Conservation (phyloP, 805 yeast genomes). For the Ascoidea asiatica region DNA sequence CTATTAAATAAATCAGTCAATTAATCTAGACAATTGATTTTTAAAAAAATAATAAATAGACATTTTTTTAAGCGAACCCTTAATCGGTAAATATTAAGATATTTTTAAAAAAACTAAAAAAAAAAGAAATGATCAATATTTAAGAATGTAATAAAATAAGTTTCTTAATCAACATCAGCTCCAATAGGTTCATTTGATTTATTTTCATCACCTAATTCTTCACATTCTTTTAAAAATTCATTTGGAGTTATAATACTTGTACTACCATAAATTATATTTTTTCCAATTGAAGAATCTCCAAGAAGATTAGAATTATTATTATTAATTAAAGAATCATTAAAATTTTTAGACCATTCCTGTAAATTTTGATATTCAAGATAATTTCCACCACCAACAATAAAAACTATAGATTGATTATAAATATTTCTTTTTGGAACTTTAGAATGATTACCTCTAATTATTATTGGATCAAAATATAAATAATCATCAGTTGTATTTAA, state of each 20-base stretch:
- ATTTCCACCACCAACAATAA: slow-evolving; percentile 95
- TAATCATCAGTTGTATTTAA: slow-evolving; percentile 76
- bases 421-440: slow-evolving; percentile 77
- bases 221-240: slow-evolving; percentile 58
- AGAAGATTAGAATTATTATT: slow-evolving; percentile 23
- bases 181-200: too few relatives aligned
- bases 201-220: too few relatives aligned
- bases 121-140: too few relatives aligned
- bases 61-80: too few relatives aligned
- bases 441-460: slow-evolving; percentile 78
- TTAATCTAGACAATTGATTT: too few relatives aligned
- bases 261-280: slow-evolving; percentile 73
- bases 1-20: too few relatives aligned
- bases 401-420: slow-evolving; percentile 73
- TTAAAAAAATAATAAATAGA: too few relatives aligned
- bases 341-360: slow-evolving; percentile 64
- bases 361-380: slow-evolving; percentile 88
- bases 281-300: slow-evolving; percentile 21
- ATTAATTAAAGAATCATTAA: slow-evolving; percentile 11
- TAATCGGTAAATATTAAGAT: too few relatives aligned
- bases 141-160: too few relatives aligned
- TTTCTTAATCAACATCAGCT: too few relatives aligned
- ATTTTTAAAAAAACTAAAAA: too few relatives aligned
- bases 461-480: slow-evolving; percentile 77
- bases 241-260: slow-evolving; percentile 62